These are phyloP conservation scores for Lunularia cruciata DNA, from an alignment of 225 moss, liverwort and hornwort genomes.

Conservation along the genomic window DNA sequence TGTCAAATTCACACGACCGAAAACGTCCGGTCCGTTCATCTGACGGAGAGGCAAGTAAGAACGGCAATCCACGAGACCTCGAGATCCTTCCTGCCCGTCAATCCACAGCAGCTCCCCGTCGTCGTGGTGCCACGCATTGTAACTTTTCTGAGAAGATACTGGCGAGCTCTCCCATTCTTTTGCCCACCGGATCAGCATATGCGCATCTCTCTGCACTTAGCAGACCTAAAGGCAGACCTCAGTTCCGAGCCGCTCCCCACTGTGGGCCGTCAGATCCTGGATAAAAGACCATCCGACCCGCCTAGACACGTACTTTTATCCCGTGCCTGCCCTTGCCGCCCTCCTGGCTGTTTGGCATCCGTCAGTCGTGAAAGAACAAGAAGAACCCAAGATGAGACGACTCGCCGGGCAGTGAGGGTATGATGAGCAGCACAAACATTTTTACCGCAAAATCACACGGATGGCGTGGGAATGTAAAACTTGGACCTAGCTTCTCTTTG, in stretches of 20 bases:
- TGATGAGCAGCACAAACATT: background rate
- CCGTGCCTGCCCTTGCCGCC: background rate
- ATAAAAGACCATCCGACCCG: background rate
- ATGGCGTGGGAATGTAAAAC: slow-evolving; percentile 24
- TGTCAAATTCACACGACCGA: background rate
- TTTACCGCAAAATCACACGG: slow-evolving; percentile 16
- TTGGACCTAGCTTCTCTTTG: slow-evolving; percentile 13
- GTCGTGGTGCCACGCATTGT: slow-evolving; percentile 5
- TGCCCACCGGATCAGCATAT: background rate
- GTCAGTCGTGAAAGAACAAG: slow-evolving; percentile 7
- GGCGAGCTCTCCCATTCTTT: background rate
- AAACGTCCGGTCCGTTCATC: slow-evolving; percentile 5
- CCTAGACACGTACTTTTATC: background rate
- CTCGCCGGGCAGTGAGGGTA: background rate
- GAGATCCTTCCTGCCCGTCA: background rate
- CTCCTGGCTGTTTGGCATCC: background rate
- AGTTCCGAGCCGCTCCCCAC: background rate
- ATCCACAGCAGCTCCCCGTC: background rate
- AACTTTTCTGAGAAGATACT: slow-evolving; percentile 11
- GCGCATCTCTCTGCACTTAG: background rate
- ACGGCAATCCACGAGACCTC: slow-evolving; percentile 8
- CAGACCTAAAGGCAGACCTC: background rate
- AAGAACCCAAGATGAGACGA: background rate
- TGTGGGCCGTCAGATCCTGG: slow-evolving; percentile 14
- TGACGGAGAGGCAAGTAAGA: background rate